A percentile compares a stretch with the other conserved stretches of the same genome.
Conservation (phyloP, 2,329 filamentous ascomycete genomes). For the Mycogone perniciosa region DNA sequence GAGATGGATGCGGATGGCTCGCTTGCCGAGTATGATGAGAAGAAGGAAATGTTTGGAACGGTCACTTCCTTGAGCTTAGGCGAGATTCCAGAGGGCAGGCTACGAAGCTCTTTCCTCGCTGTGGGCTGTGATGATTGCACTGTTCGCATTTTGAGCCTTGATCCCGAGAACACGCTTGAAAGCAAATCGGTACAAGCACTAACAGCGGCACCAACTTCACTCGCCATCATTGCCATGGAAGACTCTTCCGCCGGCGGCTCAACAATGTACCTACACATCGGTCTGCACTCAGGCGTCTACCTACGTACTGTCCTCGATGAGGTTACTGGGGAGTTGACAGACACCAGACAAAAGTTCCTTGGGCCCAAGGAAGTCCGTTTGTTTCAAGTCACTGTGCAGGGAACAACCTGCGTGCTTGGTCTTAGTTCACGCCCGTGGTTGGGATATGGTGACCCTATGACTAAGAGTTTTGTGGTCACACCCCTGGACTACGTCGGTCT, state of each 20-base stretch:
- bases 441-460: constrained; percentile 83
- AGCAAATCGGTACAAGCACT: constrained; percentile 92
- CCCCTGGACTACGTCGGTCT: constrained; percentile 82
- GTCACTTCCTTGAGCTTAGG: constrained; percentile 93
- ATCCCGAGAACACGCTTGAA: constrained; percentile 84
- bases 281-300: constrained; percentile 91
- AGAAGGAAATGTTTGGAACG: constrained; percentile 89
- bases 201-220: constrained; percentile 79
- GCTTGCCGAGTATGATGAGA: constrained; percentile 89
- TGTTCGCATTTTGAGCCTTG: constrained; percentile 83
- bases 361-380: constrained; percentile 85
- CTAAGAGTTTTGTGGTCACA: constrained; percentile 83
- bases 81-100: constrained; percentile 81
- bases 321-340: constrained; percentile 88
- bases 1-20: constrained; percentile 92
- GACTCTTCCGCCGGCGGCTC: constrained; percentile 85
- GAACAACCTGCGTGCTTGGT: constrained; percentile 77
- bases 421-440: constrained; percentile 94
- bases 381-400: constrained; percentile 84
- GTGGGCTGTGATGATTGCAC: constrained; percentile 97
- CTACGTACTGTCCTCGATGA: constrained; percentile 92
- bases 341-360: constrained; percentile 90
- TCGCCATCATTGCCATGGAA: constrained; percentile 92
- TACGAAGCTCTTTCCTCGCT: constrained; percentile 86
- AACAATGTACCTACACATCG: constrained; percentile 92